Conservation (phyloP, 2,329 filamentous ascomycete genomes). For the Penicillium paneum region DNA sequence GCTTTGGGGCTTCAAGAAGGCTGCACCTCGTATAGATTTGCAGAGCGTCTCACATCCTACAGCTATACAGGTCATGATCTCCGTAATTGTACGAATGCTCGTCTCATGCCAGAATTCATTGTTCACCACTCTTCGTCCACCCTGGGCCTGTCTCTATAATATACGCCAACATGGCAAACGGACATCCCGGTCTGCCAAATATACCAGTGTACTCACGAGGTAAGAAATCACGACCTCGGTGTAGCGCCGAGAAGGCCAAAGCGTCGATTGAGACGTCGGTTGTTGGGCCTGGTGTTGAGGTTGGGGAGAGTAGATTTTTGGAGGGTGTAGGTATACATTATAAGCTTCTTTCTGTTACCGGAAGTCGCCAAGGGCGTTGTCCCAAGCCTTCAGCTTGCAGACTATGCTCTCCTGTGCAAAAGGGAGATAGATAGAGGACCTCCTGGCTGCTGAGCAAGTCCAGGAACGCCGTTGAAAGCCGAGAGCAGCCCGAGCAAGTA, state of each 20-base stretch:
- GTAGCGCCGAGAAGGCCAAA: neutral
- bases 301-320: slow-evolving; percentile 67
- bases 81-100: neutral
- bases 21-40: neutral
- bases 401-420: slow-evolving; percentile 63
- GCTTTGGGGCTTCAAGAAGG: neutral
- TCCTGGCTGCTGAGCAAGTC: slow-evolving; percentile 53
- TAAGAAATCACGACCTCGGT: neutral
- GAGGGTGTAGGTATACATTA: slow-evolving; percentile 60
- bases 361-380: slow-evolving; percentile 42
- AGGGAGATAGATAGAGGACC: slow-evolving; percentile 51
- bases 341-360: slow-evolving; percentile 60
- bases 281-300: slow-evolving; percentile 57
- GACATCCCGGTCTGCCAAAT: neutral
- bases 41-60: too few species aligned
- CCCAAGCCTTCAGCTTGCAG: slow-evolving; percentile 64
- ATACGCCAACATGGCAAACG: neutral
- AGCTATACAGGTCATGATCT: neutral
- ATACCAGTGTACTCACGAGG: neutral
- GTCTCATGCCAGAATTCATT: neutral
- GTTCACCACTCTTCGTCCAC: neutral
- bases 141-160: neutral
- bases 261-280: slow-evolving; percentile 60
- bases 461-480: neutral
- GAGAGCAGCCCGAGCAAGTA: neutral